Evolutionary conservation across 2,329 filamentous ascomycete genomes (phyloP).

Genomic region (Claviceps spartinae): DNA sequence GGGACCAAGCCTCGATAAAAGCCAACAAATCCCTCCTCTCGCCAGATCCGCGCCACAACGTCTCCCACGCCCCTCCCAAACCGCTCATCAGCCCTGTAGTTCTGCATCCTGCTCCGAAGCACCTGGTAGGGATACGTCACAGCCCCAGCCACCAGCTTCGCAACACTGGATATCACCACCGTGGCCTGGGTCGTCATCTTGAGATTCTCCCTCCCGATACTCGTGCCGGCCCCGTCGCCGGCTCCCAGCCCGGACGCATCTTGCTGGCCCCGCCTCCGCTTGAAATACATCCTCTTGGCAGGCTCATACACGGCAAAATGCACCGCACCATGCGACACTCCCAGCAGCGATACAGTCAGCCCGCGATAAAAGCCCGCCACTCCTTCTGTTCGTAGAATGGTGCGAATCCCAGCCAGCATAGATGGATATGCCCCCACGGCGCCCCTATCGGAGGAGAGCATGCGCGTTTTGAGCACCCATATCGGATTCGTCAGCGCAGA

Average conservation of each 20-base stretch:
- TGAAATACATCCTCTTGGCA: slow-evolving; percentile 41
- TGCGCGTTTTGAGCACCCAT: slow-evolving; percentile 96
- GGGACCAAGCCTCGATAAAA: slow-evolving; percentile 89
- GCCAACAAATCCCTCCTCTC: slow-evolving; percentile 62
- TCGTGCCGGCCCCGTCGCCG: neutral
- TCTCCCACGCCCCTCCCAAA: slow-evolving; percentile 61
- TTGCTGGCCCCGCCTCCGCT: neutral
- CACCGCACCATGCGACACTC: slow-evolving; percentile 82
- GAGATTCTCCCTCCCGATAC: neutral
- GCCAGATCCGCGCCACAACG: slow-evolving; percentile 61
- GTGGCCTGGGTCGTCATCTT: slow-evolving; percentile 59
- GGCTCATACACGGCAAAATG: slow-evolving; percentile 94
- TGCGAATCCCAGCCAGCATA: slow-evolving; percentile 55
- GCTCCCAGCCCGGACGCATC: neutral
- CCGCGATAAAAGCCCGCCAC: slow-evolving; percentile 75
- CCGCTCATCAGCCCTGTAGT: slow-evolving; percentile 62
- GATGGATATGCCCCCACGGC: slow-evolving; percentile 67
- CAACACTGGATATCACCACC: slow-evolving; percentile 62
- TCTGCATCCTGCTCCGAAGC: slow-evolving; percentile 75
- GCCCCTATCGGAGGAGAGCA: slow-evolving; percentile 72
- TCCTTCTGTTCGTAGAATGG: slow-evolving; percentile 60
- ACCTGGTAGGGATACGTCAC: slow-evolving; percentile 94
- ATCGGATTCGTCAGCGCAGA: slow-evolving; percentile 83
- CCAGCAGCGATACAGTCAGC: slow-evolving; percentile 66
- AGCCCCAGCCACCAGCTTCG: slow-evolving; percentile 81